Percentiles rank a stretch among this genome's conserved stretches.
phyloP scores from a whole-genome alignment of 495 filamentous ascomycete species.

The Penicillium paxilli region DNA sequence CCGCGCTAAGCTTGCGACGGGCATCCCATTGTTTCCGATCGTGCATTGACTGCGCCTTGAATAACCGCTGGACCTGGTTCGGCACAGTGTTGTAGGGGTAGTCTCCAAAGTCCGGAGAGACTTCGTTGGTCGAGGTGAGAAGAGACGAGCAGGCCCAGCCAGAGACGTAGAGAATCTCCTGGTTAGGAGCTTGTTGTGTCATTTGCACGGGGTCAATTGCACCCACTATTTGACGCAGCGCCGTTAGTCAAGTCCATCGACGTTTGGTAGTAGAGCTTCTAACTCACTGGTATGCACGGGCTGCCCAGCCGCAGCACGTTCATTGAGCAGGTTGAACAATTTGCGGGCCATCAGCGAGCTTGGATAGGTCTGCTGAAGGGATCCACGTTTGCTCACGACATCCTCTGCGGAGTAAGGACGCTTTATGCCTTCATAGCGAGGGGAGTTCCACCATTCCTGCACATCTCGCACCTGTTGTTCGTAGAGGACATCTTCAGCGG shows the following conservation, averaged over 20 bases:
- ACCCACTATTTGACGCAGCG: too few species aligned
- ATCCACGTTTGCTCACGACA: slow-evolving; percentile 89
- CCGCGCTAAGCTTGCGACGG: slow-evolving; percentile 70
- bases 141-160: slow-evolving; percentile 97
- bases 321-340: slow-evolving; percentile 82
- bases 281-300: slow-evolving; percentile 87
- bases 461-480: slow-evolving; percentile 78
- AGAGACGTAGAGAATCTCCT: slow-evolving; percentile 93
- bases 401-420: slow-evolving; percentile 87
- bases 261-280: background rate
- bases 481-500: slow-evolving; percentile 79
- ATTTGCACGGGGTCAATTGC: slow-evolving; percentile 98
- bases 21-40: slow-evolving; percentile 93
- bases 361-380: slow-evolving; percentile 82
- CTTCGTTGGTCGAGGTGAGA: slow-evolving; percentile 92
- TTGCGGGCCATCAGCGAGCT: slow-evolving; percentile 93
- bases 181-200: slow-evolving; percentile 96
- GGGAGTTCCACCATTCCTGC: slow-evolving; percentile 80
- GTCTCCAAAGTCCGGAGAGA: slow-evolving; percentile 95
- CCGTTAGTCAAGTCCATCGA: too few species aligned
- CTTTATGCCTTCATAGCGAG: slow-evolving; percentile 85
- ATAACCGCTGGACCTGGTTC: slow-evolving; percentile 93
- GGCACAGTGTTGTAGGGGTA: slow-evolving; percentile 99
- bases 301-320: slow-evolving; percentile 70
- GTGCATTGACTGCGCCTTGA: slow-evolving; percentile 95